These are phyloP conservation scores for Phytopythium sindhum DNA, from an alignment of 352 stramenopile genomes.

Conservation along the genomic window DNA sequence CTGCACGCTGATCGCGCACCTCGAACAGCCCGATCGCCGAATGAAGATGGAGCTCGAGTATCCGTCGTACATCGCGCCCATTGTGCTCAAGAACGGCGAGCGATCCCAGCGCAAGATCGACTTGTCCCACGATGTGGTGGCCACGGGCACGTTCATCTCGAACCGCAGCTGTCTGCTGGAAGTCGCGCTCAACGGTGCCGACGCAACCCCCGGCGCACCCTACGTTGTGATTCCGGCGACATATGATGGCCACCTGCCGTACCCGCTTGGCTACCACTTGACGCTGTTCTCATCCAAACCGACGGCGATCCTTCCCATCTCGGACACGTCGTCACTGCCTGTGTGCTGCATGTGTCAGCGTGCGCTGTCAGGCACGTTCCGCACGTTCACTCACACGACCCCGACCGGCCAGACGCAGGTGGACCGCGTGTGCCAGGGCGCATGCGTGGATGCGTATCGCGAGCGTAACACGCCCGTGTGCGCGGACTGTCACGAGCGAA, in stretches of 20 bases:
- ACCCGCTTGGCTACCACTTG: constrained; percentile 46
- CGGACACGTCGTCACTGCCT: constrained; percentile 54
- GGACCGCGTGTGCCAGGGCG: constrained; percentile 75
- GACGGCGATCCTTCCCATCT: constrained; percentile 54
- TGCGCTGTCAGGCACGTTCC: constrained; percentile 57
- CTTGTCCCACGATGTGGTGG: constrained; percentile 69
- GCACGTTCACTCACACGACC: constrained; percentile 54
- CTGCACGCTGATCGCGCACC: constrained; percentile 50
- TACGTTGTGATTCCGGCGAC: constrained; percentile 69
- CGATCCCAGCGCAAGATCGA: constrained; percentile 75
- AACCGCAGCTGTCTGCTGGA: constrained; percentile 76
- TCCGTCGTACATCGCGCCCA: constrained; percentile 64
- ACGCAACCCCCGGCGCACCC: constrained; percentile 32
- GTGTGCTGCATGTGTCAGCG: constrained; percentile 68
- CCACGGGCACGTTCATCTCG: constrained; percentile 83
- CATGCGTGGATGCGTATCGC: constrained; percentile 67
- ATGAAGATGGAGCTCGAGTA: constrained; percentile 78
- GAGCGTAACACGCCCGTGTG: constrained; percentile 74
- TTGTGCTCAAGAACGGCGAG: constrained; percentile 75
- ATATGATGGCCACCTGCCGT: constrained; percentile 56
- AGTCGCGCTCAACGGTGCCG: constrained; percentile 30
- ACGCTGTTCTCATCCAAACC: constrained; percentile 64
- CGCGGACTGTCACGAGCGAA: constrained; percentile 68
- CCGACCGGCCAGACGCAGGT: constrained; percentile 50
- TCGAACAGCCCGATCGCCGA: constrained; percentile 76